These are phyloP conservation scores for Pogostemon cablin DNA, from an alignment of 257 asterid genomes.

Conservation along the genomic window DNA sequence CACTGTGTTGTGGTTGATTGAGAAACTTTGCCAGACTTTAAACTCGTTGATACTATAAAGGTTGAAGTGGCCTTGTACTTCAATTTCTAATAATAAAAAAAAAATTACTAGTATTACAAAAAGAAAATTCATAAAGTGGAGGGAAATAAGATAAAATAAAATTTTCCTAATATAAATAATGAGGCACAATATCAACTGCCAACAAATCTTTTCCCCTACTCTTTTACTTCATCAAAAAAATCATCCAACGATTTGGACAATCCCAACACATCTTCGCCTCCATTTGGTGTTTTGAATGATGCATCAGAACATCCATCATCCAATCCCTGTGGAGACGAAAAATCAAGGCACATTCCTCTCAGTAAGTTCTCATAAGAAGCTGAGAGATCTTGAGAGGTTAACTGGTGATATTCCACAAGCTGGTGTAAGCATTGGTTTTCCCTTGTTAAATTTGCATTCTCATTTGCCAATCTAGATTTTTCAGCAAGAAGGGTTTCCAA, in stretches of 20 bases:
- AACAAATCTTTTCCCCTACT: neutral
- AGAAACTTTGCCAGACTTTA: no score
- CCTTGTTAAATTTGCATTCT: slow-evolving; percentile 79
- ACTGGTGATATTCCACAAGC: slow-evolving; percentile 93
- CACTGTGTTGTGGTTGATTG: no score
- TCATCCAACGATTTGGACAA: slow-evolving; percentile 59
- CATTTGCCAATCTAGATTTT: slow-evolving; percentile 83
- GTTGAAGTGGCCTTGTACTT: no score
- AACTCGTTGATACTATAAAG: no score
- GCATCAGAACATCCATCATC: slow-evolving; percentile 27
- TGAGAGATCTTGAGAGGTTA: slow-evolving; percentile 78
- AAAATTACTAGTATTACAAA: no score
- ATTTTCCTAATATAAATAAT: neutral
- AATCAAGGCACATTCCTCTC: slow-evolving; percentile 72
- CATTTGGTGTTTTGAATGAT: slow-evolving; percentile 36
- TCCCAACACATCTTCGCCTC: slow-evolving; percentile 37
- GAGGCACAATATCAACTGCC: slow-evolving; percentile 4
- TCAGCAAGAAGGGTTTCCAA: slow-evolving; percentile 90
- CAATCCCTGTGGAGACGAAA: slow-evolving; percentile 52
- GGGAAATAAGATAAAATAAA: no score
- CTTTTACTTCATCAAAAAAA: slow-evolving; percentile 55
- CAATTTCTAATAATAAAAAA: no score
- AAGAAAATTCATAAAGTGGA: no score
- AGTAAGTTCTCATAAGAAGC: slow-evolving; percentile 82
- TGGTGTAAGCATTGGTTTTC: slow-evolving; percentile 84